phyloP scores from a whole-genome alignment of 768 basidiomycete species.

The Naganishia vaughanmartiniae region DNA sequence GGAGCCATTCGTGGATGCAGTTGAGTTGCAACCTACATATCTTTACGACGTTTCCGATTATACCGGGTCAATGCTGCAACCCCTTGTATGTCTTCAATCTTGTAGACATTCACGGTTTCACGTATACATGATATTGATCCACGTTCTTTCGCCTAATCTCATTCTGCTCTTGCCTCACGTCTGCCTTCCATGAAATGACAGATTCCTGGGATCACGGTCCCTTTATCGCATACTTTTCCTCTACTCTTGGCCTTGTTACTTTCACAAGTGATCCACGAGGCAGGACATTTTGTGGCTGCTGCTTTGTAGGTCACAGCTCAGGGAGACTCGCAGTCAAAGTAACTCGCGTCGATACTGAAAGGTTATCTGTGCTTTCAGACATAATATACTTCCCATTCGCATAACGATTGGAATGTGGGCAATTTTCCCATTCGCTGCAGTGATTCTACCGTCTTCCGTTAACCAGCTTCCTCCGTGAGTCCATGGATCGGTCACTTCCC shows the following conservation, averaged over 20 bases:
- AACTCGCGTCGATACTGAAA: neutral
- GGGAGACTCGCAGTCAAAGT: neutral
- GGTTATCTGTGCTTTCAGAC: neutral
- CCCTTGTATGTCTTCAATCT: constrained; percentile 9
- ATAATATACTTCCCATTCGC: constrained; percentile 1
- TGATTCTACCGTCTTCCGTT: constrained; percentile 1
- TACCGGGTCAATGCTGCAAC: constrained; percentile 10
- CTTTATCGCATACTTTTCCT: constrained; percentile 26
- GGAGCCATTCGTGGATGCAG: neutral
- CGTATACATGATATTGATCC: neutral
- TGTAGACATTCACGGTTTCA: neutral
- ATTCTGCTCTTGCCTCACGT: neutral
- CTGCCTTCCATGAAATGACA: neutral
- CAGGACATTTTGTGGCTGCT: constrained; percentile 26
- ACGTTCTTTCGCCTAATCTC: neutral
- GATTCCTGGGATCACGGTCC: constrained; percentile 32
- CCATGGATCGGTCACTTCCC: too few relatives aligned
- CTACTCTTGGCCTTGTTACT: constrained; percentile 23
- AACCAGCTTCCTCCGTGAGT: neutral
- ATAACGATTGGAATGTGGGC: neutral
- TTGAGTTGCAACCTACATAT: neutral
- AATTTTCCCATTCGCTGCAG: constrained; percentile 3
- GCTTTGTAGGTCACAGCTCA: constrained; percentile 17
- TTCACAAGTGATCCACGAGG: constrained; percentile 29
- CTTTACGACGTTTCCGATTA: neutral